Evolutionary conservation across 2,329 filamentous ascomycete genomes (phyloP), one percentile per base, ranked within the genome.

Genomic region (Trichoderma lentiforme): DNA sequence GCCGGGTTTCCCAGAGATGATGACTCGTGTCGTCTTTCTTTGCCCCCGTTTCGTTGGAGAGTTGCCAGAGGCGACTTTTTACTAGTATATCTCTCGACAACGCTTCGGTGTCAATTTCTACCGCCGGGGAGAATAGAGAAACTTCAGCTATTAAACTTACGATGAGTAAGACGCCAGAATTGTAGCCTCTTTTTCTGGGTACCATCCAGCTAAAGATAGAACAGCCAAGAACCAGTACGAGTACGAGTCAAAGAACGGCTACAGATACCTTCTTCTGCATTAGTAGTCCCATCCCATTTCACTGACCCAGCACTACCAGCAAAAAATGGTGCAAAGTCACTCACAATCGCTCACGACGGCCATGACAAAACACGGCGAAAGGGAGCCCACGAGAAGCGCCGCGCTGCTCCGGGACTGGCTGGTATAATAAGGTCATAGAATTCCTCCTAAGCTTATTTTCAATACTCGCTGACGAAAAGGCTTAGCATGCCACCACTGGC

Each of bases 361-460:
- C 32, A 39, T 39, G 36, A 39, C 36, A 39, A 39, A 39, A 39
- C 18, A 47, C n/a, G 15, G 43, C 43, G 8, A 47, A 47, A 21
- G 43, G n/a, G n/a, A 28, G 24, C 53, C n/a, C 24, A 57, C 26
- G 24, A 57, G 12, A 57, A 57, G 26, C 43, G n/a, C 43, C 43
- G 28, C 28, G 47, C 69, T 32, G 47, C 60, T 58, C 21, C 18
- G 21, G 30, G 61, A 58, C 47, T 67, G 60, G 69, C 43, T 21
- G 69, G 39, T 47, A 68, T 63, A 70, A 69, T 72, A 72, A 72
- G 62, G 64, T 58, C 64, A 69, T 69, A 69, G 51, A 65, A 72
- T 67, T 61, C 28, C 64, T 72, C 63, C 70, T 72, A 72, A 72
- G 70, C 70, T 72, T 72, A 72, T 72, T 72, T 72, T 61, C 70